phyloP scores from a whole-genome alignment of 768 basidiomycete species.

The Tylopilus plumbeoviolaceoides region DNA sequence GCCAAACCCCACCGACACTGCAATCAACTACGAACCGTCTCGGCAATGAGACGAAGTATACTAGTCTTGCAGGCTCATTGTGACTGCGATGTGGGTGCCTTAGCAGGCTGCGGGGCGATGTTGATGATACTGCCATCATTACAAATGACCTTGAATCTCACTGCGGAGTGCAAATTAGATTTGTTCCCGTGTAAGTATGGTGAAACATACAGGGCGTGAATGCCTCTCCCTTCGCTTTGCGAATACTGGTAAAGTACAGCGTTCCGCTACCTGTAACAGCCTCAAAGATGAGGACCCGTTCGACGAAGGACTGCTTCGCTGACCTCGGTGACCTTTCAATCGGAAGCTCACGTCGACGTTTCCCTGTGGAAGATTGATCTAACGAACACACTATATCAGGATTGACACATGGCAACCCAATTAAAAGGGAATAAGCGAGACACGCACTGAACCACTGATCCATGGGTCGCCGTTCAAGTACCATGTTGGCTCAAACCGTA shows the following conservation, averaged over 20 bases:
- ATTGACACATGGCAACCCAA: neutral
- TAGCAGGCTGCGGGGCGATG: constrained; percentile 9
- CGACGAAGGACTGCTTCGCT: constrained; percentile 8
- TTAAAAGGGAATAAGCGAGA: constrained; percentile 6
- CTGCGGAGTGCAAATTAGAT: constrained; percentile 28
- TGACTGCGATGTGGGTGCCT: neutral
- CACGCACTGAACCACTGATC: constrained; percentile 62
- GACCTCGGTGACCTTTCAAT: constrained; percentile 67
- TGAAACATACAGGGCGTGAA: constrained; percentile 61
- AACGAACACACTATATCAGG: neutral
- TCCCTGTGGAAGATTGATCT: constrained; percentile 74
- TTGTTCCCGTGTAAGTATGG: neutral
- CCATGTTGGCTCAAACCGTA: constrained; percentile 32
- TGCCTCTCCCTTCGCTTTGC: constrained; percentile 65
- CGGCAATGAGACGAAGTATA: neutral
- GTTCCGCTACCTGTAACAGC: constrained; percentile 57
- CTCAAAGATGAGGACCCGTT: neutral
- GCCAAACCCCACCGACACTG: neutral
- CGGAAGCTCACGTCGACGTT: constrained; percentile 77
- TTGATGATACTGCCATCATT: constrained; percentile 54
- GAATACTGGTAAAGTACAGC: constrained; percentile 79
- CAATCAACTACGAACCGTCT: neutral
- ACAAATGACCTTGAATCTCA: constrained; percentile 64
- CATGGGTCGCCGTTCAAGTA: constrained; percentile 75
- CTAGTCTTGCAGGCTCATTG: neutral